These are phyloP conservation scores for Penicillium sp. DNA, from an alignment of 2,329 filamentous ascomycete genomes.

Conservation along the genomic window DNA sequence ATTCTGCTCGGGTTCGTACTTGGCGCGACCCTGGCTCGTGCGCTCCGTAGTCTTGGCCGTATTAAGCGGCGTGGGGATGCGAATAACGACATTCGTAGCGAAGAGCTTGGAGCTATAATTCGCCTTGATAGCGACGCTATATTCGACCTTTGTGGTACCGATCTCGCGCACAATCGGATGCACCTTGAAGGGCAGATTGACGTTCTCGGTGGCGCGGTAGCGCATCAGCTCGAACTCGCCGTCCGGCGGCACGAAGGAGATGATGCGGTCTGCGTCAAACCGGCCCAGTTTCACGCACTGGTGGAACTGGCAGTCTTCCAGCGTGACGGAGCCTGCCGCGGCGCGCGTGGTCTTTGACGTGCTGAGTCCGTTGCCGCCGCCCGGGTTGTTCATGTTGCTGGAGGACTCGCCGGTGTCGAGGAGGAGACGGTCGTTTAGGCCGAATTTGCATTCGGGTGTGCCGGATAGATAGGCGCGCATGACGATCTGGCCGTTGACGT, in stretches of 20 bases:
- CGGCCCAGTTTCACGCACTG: constrained; percentile 97
- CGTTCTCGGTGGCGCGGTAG: constrained; percentile 96
- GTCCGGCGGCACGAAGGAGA: constrained; percentile 93
- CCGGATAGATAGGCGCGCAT: constrained; percentile 98
- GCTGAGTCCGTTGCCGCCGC: constrained; percentile 59
- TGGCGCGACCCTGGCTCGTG: constrained; percentile 92
- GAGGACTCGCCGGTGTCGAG: constrained; percentile 74
- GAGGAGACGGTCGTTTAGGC: constrained; percentile 89
- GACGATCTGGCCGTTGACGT: constrained; percentile 95
- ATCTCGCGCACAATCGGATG: constrained; percentile 98
- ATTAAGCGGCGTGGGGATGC: constrained; percentile 93
- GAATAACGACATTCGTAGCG: constrained; percentile 90
- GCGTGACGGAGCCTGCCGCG: constrained; percentile 87
- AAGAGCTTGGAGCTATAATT: constrained; percentile 97
- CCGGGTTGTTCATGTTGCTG: constrained; percentile 26
- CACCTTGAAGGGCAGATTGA: constrained; percentile 97
- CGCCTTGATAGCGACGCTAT: constrained; percentile 94
- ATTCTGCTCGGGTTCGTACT: constrained; percentile 97
- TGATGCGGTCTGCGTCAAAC: constrained; percentile 94
- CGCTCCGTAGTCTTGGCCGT: constrained; percentile 91
- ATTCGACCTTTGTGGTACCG: constrained; percentile 95
- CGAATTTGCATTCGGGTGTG: constrained; percentile 98
- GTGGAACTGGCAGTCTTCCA: constrained; percentile 98
- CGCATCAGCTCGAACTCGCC: constrained; percentile 99
- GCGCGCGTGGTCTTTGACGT: constrained; percentile 88